Evolutionary conservation across 257 asterid species (phyloP).

Genomic region (Capsicum baccatum): DNA sequence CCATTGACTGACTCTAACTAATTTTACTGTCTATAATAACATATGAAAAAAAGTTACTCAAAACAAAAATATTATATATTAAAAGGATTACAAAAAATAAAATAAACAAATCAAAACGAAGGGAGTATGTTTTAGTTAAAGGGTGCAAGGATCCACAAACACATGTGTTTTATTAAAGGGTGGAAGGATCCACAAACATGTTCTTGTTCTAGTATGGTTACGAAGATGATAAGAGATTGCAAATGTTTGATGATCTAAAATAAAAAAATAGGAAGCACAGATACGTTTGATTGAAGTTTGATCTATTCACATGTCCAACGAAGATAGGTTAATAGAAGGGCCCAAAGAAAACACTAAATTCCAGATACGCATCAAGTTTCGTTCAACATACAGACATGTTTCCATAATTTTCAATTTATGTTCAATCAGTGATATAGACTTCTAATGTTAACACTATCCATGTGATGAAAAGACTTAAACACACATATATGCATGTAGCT

Average conservation of each 20-base stretch:
- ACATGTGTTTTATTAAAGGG: not conserved
- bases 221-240: not conserved
- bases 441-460: not conserved
- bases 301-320: slow-evolving; percentile 25
- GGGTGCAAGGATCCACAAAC: slow-evolving; percentile 3
- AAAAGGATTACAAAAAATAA: not conserved
- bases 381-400: not conserved
- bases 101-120: not conserved
- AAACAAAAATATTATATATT: not conserved
- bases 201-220: slow-evolving; percentile 15
- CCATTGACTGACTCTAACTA: not conserved
- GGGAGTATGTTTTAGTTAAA: not conserved
- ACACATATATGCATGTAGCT: not conserved
- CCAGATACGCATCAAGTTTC: not conserved
- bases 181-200: slow-evolving; percentile 9
- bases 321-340: slow-evolving; percentile 16
- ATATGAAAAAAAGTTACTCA: too few relatives aligned
- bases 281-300: not conserved
- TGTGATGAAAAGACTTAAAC: slow-evolving; percentile 3
- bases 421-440: not conserved
- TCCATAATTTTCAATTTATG: not conserved
- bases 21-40: too few relatives aligned
- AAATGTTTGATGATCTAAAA: not conserved
- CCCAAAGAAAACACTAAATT: slow-evolving; percentile 1
- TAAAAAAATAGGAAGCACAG: not conserved